A percentile compares a stretch with the other conserved stretches of the same genome.
These are phyloP conservation scores for Moniliophthora roreri DNA, from an alignment of 1,284 basidiomycete genomes.

Conservation along the genomic window DNA sequence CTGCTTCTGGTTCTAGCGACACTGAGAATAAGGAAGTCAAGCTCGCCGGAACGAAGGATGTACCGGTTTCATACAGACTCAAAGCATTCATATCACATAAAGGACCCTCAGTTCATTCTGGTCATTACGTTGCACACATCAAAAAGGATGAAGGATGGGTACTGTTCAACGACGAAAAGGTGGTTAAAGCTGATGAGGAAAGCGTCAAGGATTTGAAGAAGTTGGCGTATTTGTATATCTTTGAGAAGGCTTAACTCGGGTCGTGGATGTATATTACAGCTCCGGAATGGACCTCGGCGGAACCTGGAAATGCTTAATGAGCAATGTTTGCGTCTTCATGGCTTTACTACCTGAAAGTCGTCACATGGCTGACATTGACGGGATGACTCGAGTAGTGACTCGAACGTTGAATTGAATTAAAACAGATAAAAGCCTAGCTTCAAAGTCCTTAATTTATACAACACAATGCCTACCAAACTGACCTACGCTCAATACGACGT, in stretches of 20 bases:
- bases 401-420: too few relatives aligned
- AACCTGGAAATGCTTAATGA: too few relatives aligned
- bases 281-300: too few relatives aligned
- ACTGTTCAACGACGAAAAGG: conserved; percentile 95
- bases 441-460: too few relatives aligned
- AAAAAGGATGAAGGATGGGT: conserved; percentile 70
- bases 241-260: conserved; percentile 48
- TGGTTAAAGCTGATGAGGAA: conserved; percentile 80
- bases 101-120: conserved; percentile 91
- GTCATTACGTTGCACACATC: conserved; percentile 91
- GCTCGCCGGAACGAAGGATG: conserved; percentile 44
- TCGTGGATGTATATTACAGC: background rate
- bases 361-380: too few relatives aligned
- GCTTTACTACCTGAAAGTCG: too few relatives aligned
- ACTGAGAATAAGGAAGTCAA: conserved; percentile 19
- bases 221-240: conserved; percentile 88
- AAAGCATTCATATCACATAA: conserved; percentile 98
- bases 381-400: too few relatives aligned
- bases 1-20: conserved; percentile 26
- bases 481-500: conserved; percentile 35
- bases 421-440: too few relatives aligned
- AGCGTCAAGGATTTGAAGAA: conserved; percentile 73
- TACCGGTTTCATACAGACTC: conserved; percentile 81
- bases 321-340: too few relatives aligned
- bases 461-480: conserved; percentile 11